Conservation (phyloP, 306 rosid genomes). For the Oxytropis ochrocephala region DNA sequence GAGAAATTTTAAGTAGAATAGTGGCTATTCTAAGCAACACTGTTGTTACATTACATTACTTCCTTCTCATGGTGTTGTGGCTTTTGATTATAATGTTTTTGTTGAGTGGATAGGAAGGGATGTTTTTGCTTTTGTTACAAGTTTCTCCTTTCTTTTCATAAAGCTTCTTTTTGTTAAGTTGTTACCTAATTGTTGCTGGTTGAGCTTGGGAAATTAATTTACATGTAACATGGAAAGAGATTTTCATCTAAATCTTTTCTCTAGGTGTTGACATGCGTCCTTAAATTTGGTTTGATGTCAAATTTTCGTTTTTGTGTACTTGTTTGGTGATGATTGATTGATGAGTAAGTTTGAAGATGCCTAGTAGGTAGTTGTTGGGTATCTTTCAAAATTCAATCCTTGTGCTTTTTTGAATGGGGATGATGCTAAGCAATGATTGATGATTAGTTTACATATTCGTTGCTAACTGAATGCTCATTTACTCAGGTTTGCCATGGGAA, state of each 20-base stretch:
- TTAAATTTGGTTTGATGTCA: conserved; percentile 16
- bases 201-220: conserved; percentile 1
- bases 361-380: conserved; percentile 33
- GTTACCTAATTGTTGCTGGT: conserved; percentile 37
- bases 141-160: conserved; percentile 30
- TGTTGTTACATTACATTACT: conserved; percentile 19
- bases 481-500: neutral
- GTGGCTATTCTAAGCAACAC: conserved; percentile 24
- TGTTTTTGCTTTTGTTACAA: conserved; percentile 63
- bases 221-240: neutral
- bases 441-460: neutral
- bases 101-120: conserved; percentile 66
- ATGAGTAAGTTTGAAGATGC: conserved; percentile 56
- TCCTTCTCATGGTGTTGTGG: conserved; percentile 23
- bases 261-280: conserved; percentile 31
- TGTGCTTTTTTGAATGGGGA: conserved; percentile 12
- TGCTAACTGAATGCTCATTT: neutral
- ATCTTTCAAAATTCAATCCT: conserved; percentile 33
- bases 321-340: conserved; percentile 28
- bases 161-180: conserved; percentile 13
- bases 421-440: conserved; percentile 18
- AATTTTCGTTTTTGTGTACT: neutral
- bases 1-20: conserved; percentile 34
- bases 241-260: conserved; percentile 23
- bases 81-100: conserved; percentile 23